These are phyloP conservation scores for Viola pubescens DNA, from an alignment of 441 rosid species.

Conservation along the genomic window DNA sequence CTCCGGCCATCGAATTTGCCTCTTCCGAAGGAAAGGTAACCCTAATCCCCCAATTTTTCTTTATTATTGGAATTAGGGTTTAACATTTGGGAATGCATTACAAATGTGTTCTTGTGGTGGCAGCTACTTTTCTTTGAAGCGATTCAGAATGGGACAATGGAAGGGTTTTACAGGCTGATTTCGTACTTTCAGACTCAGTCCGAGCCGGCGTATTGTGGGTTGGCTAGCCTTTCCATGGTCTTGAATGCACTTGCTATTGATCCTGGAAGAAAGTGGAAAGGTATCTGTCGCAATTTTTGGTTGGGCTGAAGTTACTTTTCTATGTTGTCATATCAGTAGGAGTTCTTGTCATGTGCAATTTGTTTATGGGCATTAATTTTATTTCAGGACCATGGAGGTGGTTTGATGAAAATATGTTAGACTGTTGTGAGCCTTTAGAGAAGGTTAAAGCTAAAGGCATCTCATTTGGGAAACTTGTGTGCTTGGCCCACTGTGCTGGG, in stretches of 20 bases:
- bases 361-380: conserved; percentile 8
- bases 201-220: conserved; percentile 63
- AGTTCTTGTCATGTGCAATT: background rate
- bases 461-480: conserved; percentile 79
- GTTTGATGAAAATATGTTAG: conserved; percentile 95
- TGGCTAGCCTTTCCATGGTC: conserved; percentile 51
- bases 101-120: conserved; percentile 5
- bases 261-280: conserved; percentile 61
- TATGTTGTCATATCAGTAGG: no score
- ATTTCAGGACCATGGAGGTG: conserved; percentile 95
- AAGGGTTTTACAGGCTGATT: conserved; percentile 49
- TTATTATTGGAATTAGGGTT: background rate
- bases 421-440: conserved; percentile 86
- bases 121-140: conserved; percentile 73
- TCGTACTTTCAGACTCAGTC: conserved; percentile 67
- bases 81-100: background rate
- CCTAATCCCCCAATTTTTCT: background rate
- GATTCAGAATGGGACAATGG: conserved; percentile 53
- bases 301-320: background rate
- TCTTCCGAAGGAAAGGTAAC: conserved; percentile 82
- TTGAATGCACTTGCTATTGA: conserved; percentile 64
- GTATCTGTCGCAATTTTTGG: conserved; percentile 16
- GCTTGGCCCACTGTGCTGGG: conserved; percentile 82
- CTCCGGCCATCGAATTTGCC: conserved; percentile 83
- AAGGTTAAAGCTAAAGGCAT: conserved; percentile 73